phyloP scores from a whole-genome alignment of 805 yeast species.

The Naumovozyma dairenensis region DNA sequence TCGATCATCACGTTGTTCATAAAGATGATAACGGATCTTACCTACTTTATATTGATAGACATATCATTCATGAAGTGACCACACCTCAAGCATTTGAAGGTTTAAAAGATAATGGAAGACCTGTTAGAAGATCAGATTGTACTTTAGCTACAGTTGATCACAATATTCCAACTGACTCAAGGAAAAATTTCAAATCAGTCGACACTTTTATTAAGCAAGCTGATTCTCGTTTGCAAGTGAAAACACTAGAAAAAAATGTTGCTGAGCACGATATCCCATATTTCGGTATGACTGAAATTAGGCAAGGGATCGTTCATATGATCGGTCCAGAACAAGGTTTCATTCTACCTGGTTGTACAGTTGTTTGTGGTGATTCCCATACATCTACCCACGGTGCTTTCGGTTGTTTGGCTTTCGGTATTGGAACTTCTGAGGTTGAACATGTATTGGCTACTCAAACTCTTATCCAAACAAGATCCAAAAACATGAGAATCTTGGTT shows the following conservation, averaged over 20 bases:
- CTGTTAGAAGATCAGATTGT: constrained; percentile 85
- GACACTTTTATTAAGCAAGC: constrained; percentile 77
- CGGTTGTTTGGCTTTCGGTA: constrained; percentile 95
- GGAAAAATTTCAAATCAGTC: constrained; percentile 63
- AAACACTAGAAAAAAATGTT: constrained; percentile 88
- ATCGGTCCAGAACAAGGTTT: constrained; percentile 99
- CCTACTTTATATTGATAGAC: constrained; percentile 89
- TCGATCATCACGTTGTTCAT: constrained; percentile 88
- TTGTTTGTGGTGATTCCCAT: constrained; percentile 98
- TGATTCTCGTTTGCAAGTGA: constrained; percentile 87
- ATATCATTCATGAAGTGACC: constrained; percentile 95
- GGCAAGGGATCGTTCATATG: constrained; percentile 98
- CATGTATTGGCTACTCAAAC: constrained; percentile 98
- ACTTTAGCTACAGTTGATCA: constrained; percentile 94
- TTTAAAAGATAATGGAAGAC: constrained; percentile 73
- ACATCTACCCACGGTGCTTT: constrained; percentile 99
- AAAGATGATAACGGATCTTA: constrained; percentile 80
- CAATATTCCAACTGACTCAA: constrained; percentile 91
- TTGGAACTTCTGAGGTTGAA: constrained; percentile 98
- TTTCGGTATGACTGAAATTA: constrained; percentile 86
- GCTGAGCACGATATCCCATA: constrained; percentile 80
- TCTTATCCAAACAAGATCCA: constrained; percentile 84
- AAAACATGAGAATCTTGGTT: constrained; percentile 85
- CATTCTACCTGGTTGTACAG: constrained; percentile 96
- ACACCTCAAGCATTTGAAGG: constrained; percentile 99